Evolutionary conservation across 176 grass and related monocot genomes (phyloP), one percentile per base, ranked within the genome.

Genomic region (Ananas comosus): DNA sequence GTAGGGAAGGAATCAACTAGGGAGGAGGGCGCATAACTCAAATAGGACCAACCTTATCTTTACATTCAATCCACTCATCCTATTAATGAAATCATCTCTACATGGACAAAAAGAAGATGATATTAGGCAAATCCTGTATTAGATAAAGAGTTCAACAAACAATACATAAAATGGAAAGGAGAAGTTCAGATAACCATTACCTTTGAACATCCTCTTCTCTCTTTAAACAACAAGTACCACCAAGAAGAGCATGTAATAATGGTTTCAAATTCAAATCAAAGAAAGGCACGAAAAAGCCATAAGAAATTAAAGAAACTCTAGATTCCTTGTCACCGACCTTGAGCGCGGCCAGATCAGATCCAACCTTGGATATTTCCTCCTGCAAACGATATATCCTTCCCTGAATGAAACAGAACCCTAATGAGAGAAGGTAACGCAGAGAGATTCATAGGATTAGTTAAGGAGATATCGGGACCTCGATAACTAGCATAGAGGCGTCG

Each of bases 41-140:
- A 52, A 49, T 68, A 18, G 16, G 61, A 33, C 47, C 16, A 71
- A 96, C 92, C 86, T 96, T 85, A 96, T 96, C 72, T 79, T 85
- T 57, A 70, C 12, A 16, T 92, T 96, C 73, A 96, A 73, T 65
- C 92, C 76, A 69, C 50, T 24, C 92, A 92, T 89, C 58, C 75
- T 73, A 42, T 50, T 70, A 59, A 87, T 83, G 69, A 92, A 96
- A 11, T 75, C 88, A 2, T 92, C 86, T 74, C 88, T 91, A 42
- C 29, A 70, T 21, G 65, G 83, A 69, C 10, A 48, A 19, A 52
- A 33, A 33, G 6, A 42, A 57, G 42, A 53, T 13, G n/a, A 74
- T 14, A 74, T 70, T n/a, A 18, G 56, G 59, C 23, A 24, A 50
- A 13, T 42, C 49, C 61, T 14, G 24, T 10, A 64, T 53, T 58